Evolutionary conservation across 1,139 yeast genomes (phyloP).

Genomic region (Kodamaea ohmeri): DNA sequence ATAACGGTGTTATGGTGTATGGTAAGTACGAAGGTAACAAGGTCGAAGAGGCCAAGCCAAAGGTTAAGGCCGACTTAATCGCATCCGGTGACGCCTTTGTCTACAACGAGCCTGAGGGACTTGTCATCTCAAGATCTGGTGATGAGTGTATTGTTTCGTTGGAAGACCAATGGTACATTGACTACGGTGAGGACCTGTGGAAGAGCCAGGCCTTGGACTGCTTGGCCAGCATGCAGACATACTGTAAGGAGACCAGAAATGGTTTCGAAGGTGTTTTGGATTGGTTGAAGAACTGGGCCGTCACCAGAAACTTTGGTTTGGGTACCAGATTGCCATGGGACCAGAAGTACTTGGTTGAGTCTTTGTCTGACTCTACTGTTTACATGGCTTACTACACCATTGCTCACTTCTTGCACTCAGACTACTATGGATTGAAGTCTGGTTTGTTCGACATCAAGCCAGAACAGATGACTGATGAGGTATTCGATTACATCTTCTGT

Average conservation of each 20-base stretch:
- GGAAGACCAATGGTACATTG: conserved; percentile 98
- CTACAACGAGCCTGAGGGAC: conserved; percentile 91
- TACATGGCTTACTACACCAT: conserved; percentile 96
- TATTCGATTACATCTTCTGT: conserved; percentile 86
- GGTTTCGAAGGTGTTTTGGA: conserved; percentile 93
- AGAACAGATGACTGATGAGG: conserved; percentile 88
- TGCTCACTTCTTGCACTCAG: conserved; percentile 80
- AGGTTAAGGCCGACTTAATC: conserved; percentile 79
- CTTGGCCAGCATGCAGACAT: conserved; percentile 73
- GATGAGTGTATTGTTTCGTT: conserved; percentile 95
- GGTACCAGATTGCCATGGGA: conserved; percentile 99
- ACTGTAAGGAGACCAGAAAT: conserved; percentile 79
- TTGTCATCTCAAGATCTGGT: conserved; percentile 90
- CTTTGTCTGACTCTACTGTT: conserved; percentile 92
- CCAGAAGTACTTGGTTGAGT: conserved; percentile 86
- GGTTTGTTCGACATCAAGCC: conserved; percentile 77
- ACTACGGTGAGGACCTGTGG: conserved; percentile 96
- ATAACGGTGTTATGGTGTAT: conserved; percentile 75
- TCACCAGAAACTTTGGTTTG: conserved; percentile 92
- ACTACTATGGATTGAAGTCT: conserved; percentile 72
- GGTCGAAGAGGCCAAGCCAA: conserved; percentile 88
- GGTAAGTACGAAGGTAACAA: conserved; percentile 88
- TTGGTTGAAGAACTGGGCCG: conserved; percentile 99
- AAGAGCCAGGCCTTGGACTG: conserved; percentile 81
- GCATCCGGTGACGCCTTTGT: conserved; percentile 78